A percentile compares a stretch with the other conserved stretches of the same genome.
Conservation (phyloP, 1,284 basidiomycete species). For the Ustilago crameri region DNA sequence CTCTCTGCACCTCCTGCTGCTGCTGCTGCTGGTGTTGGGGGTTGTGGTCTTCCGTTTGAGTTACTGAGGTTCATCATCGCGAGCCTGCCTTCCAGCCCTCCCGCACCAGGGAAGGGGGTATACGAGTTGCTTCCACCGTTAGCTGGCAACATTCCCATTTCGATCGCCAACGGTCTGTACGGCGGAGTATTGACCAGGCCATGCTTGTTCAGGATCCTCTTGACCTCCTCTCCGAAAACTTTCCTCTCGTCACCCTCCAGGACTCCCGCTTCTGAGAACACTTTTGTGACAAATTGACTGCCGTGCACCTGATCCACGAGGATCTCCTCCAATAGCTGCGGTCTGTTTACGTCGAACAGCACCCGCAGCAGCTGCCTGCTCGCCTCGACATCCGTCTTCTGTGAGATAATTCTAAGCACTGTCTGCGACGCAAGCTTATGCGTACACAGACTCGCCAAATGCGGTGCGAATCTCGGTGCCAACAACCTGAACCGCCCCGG, state of each 20-base stretch:
- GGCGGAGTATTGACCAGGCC: constrained; percentile 69
- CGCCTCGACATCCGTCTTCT: constrained; percentile 66
- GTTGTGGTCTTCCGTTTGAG: background rate
- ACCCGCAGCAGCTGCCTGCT: constrained; percentile 62
- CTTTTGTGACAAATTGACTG: constrained; percentile 90
- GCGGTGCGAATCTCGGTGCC: constrained; percentile 93
- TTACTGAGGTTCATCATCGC: constrained; percentile 5
- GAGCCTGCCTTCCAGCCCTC: constrained; percentile 12
- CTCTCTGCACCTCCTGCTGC: background rate
- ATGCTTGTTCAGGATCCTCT: constrained; percentile 53
- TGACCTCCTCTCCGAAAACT: constrained; percentile 75
- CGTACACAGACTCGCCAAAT: constrained; percentile 93
- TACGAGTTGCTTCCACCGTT: background rate
- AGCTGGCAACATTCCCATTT: constrained; percentile 77
- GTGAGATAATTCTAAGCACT: constrained; percentile 76
- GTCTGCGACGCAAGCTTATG: constrained; percentile 97
- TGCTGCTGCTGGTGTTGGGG: background rate
- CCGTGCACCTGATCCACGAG: constrained; percentile 78
- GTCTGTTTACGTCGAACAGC: constrained; percentile 73
- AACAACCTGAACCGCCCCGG: constrained; percentile 90
- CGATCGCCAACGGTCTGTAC: constrained; percentile 91
- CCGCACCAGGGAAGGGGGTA: background rate
- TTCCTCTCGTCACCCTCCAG: constrained; percentile 78
- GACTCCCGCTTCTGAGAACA: constrained; percentile 73
- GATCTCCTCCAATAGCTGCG: constrained; percentile 90